Evolutionary conservation across 148 eudicot species (phyloP).

Genomic region (Pharnaceum exiguum): DNA sequence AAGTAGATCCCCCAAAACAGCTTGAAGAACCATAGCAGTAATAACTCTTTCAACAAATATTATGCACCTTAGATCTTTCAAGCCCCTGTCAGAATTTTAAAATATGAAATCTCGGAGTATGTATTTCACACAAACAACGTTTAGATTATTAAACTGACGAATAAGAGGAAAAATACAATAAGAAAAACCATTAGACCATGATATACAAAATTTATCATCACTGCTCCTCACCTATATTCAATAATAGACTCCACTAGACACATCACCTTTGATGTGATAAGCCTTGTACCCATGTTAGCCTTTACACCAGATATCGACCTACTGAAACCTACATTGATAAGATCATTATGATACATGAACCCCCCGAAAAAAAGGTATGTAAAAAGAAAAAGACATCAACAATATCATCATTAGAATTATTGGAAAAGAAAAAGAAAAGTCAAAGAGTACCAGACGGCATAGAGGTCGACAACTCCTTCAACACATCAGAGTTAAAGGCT

Average conservation of each 20-base stretch:
- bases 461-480: conserved; percentile 32
- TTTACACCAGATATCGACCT: conserved; percentile 37
- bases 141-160: no score
- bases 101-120: conserved; percentile 1
- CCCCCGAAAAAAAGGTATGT: background rate
- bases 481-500: conserved; percentile 46
- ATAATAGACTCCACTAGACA: conserved; percentile 68
- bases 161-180: no score
- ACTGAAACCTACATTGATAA: conserved; percentile 22
- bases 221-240: conserved; percentile 49
- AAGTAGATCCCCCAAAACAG: conserved; percentile 45
- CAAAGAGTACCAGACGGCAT: conserved; percentile 69
- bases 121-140: no score
- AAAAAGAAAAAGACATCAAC: background rate
- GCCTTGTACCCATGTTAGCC: conserved; percentile 33
- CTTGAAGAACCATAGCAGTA: conserved; percentile 64
- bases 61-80: conserved; percentile 72
- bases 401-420: background rate
- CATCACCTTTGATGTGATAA: conserved; percentile 48
- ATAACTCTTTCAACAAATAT: conserved; percentile 77
- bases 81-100: conserved; percentile 32
- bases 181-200: background rate
- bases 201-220: background rate
- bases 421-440: no score
- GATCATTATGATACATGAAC: background rate